These are phyloP conservation scores for Fragaria nilgerrensis DNA, from an alignment of 306 rosid species.

Conservation along the genomic window DNA sequence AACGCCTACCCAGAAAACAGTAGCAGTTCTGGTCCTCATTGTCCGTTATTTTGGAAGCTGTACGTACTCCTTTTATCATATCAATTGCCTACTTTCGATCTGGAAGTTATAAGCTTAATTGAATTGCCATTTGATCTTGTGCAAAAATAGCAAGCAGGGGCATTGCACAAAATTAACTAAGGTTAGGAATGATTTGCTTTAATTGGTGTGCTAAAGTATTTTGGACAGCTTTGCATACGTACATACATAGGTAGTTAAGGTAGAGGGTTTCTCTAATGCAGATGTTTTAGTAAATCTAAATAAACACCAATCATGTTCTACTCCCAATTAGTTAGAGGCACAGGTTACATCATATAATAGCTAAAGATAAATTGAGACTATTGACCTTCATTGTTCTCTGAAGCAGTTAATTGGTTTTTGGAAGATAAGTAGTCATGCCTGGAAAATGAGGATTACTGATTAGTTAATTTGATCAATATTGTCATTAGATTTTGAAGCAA, in stretches of 20 bases:
- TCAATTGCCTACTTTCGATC: not conserved
- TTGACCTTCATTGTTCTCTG: not conserved
- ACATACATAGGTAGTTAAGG: not conserved
- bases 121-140: not conserved
- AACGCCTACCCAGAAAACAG: not conserved
- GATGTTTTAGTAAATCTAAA: not conserved
- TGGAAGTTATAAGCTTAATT: not conserved
- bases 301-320: not conserved
- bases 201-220: not conserved
- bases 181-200: not conserved
- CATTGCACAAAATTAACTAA: not conserved
- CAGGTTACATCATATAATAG: not conserved
- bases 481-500: not conserved
- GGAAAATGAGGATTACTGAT: not conserved
- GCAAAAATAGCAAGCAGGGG: not conserved
- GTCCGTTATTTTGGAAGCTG: not conserved
- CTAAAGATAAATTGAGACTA: not conserved
- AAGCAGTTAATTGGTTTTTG: not conserved
- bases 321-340: not conserved
- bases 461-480: not conserved
- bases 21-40: not conserved
- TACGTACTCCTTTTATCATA: not conserved
- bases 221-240: not conserved
- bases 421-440: conserved; percentile 13
- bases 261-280: not conserved